These are phyloP conservation scores for Waltiozyma sp. DNA, from an alignment of 1,139 yeast species.

Conservation along the genomic window DNA sequence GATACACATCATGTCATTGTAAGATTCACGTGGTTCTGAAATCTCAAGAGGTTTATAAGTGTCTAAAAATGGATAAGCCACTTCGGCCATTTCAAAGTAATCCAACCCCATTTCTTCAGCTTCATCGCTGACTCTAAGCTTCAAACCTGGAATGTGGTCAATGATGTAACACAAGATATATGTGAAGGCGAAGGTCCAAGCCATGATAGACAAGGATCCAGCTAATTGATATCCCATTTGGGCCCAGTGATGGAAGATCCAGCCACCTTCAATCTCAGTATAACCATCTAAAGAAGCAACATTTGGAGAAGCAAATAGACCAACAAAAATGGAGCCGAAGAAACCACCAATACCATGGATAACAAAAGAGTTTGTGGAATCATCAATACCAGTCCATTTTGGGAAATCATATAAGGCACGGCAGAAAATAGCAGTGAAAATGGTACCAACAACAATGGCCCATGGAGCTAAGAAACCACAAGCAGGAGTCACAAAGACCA, in stretches of 20 bases:
- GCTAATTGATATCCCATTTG: constrained; percentile 43
- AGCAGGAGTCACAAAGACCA: constrained; percentile 41
- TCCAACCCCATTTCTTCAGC: constrained; percentile 42
- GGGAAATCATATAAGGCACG: constrained; percentile 28
- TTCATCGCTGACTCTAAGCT: constrained; percentile 31
- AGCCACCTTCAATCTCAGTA: constrained; percentile 36
- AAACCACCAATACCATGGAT: constrained; percentile 41
- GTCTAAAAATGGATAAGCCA: constrained; percentile 13
- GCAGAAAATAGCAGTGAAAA: constrained; percentile 31
- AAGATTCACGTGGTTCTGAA: not conserved
- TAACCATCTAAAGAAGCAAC: constrained; percentile 36
- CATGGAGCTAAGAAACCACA: constrained; percentile 41
- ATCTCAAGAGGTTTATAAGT: not conserved
- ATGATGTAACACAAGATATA: constrained; percentile 30
- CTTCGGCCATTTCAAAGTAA: constrained; percentile 26
- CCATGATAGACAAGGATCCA: constrained; percentile 27
- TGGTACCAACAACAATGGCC: constrained; percentile 35
- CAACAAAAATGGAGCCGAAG: constrained; percentile 31
- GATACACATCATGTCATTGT: not conserved
- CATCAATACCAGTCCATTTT: constrained; percentile 35
- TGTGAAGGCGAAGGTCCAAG: constrained; percentile 34
- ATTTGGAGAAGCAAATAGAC: constrained; percentile 35
- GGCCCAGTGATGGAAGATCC: constrained; percentile 38
- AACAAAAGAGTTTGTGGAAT: constrained; percentile 34
- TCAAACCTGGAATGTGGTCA: constrained; percentile 35